A percentile compares a stretch with the other conserved stretches of the same genome.
These are phyloP conservation scores for Colletotrichum sp. DNA, from an alignment of 2,329 filamentous ascomycete species.

Conservation along the genomic window DNA sequence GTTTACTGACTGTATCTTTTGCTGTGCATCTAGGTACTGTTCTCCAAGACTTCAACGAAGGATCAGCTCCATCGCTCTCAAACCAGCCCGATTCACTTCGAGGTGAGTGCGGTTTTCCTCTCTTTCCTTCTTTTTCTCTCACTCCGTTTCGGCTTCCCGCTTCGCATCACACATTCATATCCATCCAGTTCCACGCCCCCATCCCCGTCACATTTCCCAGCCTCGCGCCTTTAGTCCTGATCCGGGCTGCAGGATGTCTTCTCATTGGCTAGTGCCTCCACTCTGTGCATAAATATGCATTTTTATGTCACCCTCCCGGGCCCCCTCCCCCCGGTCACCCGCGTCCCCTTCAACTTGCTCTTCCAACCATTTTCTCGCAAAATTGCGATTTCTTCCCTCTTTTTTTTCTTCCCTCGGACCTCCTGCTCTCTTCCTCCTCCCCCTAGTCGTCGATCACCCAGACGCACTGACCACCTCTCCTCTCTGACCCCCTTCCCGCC, in stretches of 20 bases:
- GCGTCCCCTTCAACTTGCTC: constrained; percentile 11
- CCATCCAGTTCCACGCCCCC: neutral
- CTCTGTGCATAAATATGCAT: constrained; percentile 20
- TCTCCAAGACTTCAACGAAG: neutral
- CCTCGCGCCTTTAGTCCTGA: constrained; percentile 12
- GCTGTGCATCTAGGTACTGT: neutral
- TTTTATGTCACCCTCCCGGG: constrained; percentile 11
- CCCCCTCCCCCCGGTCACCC: neutral
- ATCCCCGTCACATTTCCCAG: constrained; percentile 17
- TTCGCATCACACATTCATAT: constrained; percentile 6
- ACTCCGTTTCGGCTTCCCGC: neutral
- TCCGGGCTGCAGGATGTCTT: neutral
- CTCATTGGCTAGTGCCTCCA: constrained; percentile 7
- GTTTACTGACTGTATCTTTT: neutral
- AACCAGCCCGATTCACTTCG: neutral
- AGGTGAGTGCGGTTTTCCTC: neutral
- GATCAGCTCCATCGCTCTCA: neutral
- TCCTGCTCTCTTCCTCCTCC: neutral
- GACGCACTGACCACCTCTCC: constrained; percentile 21
- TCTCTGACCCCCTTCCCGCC: constrained; percentile 15
- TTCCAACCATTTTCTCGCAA: constrained; percentile 24
- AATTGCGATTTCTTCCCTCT: constrained; percentile 33
- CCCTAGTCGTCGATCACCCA: constrained; percentile 17
- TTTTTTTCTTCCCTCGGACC: constrained; percentile 11
- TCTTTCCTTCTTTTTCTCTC: neutral